phyloP scores from a whole-genome alignment of 2,329 filamentous ascomycete species.

The Aspergillus udagawae region DNA sequence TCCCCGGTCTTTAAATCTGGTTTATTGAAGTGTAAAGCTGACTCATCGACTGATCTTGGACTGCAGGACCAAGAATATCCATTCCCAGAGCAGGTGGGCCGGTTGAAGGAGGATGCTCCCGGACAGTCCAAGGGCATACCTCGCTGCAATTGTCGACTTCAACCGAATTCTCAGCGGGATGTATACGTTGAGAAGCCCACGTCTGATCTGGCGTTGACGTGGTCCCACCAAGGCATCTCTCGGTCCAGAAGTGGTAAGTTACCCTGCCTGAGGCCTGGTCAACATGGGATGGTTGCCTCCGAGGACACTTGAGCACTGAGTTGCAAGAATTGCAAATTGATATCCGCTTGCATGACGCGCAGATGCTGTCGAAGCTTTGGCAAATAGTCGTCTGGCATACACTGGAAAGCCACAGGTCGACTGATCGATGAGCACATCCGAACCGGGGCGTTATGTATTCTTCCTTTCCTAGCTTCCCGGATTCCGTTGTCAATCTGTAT shows the following conservation, averaged over 20 bases:
- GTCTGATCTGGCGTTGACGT: constrained; percentile 23
- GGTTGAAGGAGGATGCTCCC: constrained; percentile 32
- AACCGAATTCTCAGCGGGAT: constrained; percentile 33
- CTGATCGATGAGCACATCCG: constrained; percentile 37
- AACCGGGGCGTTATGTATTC: constrained; percentile 38
- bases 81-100: constrained; percentile 31
- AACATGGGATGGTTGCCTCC: constrained; percentile 27
- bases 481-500: constrained; percentile 32
- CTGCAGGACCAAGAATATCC: constrained; percentile 30
- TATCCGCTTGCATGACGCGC: constrained; percentile 33
- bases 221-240: constrained; percentile 29
- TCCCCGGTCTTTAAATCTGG: constrained; percentile 22
- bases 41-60: constrained; percentile 29
- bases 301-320: constrained; percentile 30
- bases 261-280: constrained; percentile 21
- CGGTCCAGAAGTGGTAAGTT: constrained; percentile 35
- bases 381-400: constrained; percentile 37
- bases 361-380: constrained; percentile 30
- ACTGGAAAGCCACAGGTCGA: constrained; percentile 39
- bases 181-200: constrained; percentile 36
- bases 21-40: constrained; percentile 36
- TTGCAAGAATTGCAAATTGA: constrained; percentile 34
- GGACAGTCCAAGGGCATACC: constrained; percentile 38
- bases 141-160: constrained; percentile 36
- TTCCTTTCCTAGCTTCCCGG: constrained; percentile 35